Conservation (phyloP, 2,329 filamentous ascomycete species). For the Fusarium haematococcum region DNA sequence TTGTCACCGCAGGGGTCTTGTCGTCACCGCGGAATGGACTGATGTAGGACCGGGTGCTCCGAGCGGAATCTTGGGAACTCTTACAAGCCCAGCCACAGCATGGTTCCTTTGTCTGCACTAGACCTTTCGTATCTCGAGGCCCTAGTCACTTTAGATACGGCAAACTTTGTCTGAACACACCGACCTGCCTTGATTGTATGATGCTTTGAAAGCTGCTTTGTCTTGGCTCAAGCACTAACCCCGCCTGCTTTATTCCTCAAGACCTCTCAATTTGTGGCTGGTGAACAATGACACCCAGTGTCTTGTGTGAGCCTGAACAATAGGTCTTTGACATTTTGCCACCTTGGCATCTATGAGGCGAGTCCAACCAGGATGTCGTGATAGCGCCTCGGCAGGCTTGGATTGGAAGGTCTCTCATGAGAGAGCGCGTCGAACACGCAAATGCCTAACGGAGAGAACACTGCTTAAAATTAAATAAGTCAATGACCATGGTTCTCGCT, state of each 20-base stretch:
- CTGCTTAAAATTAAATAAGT: background rate
- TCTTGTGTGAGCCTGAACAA: background rate
- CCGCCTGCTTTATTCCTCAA: background rate
- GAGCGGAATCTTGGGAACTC: background rate
- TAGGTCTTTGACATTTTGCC: background rate
- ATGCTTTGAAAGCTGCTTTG: background rate
- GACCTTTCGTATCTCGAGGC: background rate
- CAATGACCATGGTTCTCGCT: background rate
- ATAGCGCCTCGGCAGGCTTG: background rate
- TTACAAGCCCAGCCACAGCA: background rate
- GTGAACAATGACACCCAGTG: background rate
- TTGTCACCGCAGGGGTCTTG: conserved; percentile 18
- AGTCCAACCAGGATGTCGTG: background rate
- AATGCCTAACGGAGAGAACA: background rate
- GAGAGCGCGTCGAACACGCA: background rate
- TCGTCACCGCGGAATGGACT: conserved; percentile 14
- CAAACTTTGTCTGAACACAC: background rate
- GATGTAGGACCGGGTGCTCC: conserved; percentile 12
- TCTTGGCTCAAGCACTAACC: background rate
- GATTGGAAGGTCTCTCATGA: no score
- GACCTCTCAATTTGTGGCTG: background rate
- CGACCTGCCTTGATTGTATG: background rate
- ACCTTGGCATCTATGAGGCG: background rate
- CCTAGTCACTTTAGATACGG: background rate
- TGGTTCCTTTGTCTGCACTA: background rate